Evolutionary conservation across 768 basidiomycete genomes (phyloP), one percentile per base, ranked within the genome.

Genomic region (Xerocomellus chrysenteron): DNA sequence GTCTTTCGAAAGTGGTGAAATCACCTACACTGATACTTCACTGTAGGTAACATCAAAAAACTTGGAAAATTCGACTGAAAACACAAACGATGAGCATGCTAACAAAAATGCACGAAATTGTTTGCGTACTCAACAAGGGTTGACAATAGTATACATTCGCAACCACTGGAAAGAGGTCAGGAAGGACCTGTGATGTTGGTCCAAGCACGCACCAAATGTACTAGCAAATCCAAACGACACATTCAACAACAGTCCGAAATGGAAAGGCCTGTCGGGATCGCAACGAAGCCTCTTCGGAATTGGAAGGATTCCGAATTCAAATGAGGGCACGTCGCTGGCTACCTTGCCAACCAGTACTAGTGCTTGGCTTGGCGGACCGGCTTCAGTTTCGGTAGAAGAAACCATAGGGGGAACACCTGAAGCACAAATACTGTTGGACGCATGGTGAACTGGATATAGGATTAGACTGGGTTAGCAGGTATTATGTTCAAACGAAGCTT

Each of bases 81-180:
- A 41, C 9, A 44, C 7, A 24, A 17, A 16, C 24, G 37, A 42
- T 41, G 35, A 60, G 44, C n/a, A 50, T n/a, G 17, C 35, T 11
- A 11, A 43, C 11, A 12, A 45, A 41, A 21, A 16, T 14, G 3
- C 10, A 17, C 10, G 13, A 28, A 11, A 19, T 5, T 0, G 13
- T 59, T 35, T 58, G 74, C 79, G 59, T 67, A 84, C 90, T 88
- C 14, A 92, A 73, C 62, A 94, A 67, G 0, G 91, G 91, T 73
- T 91, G 89, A 58, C 86, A 88, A 61, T 92, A 94, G 66, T 92
- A 94, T 47, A 93, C 67, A 65, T 93, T 93, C 17, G 84, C 80
- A 14, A 84, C 84, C 42, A 74, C 86, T 87, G 14, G 7, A 2
- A 36, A 33, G 33, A 28, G 13, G 12, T 66, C 19, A 59, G 21